These are phyloP conservation scores for Combretum micranthum DNA, from an alignment of 345 rosid species.

Conservation along the genomic window DNA sequence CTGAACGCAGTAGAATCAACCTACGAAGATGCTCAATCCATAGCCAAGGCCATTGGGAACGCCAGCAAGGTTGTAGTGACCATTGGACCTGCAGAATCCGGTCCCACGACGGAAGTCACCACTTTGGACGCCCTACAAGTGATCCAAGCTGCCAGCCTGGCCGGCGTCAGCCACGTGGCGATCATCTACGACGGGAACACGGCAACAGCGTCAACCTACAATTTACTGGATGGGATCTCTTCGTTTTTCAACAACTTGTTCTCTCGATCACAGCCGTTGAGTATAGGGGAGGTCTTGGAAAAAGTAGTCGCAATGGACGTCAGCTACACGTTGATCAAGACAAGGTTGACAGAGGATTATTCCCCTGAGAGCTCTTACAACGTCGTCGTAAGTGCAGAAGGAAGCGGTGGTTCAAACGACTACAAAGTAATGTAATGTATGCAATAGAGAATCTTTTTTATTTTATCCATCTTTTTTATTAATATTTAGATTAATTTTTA, in stretches of 20 bases:
- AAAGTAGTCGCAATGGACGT: constrained; percentile 61
- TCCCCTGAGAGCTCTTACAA: constrained; percentile 74
- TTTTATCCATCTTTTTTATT: too few species aligned
- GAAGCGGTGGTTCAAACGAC: constrained; percentile 44
- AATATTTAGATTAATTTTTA: too few species aligned
- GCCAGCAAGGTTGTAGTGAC: constrained; percentile 90
- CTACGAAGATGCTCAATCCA: constrained; percentile 60
- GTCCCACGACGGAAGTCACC: constrained; percentile 58
- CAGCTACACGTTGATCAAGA: constrained; percentile 71
- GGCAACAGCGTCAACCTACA: constrained; percentile 42
- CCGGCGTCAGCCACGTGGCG: constrained; percentile 80
- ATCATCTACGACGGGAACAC: constrained; percentile 54
- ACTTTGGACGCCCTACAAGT: constrained; percentile 68
- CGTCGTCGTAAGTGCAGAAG: constrained; percentile 73
- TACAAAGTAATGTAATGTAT: constrained; percentile 99
- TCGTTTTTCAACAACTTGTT: constrained; percentile 75
- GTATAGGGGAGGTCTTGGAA: constrained; percentile 55
- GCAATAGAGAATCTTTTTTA: constrained; percentile 40
- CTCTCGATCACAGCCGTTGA: constrained; percentile 50
- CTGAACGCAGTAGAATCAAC: constrained; percentile 83
- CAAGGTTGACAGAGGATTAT: constrained; percentile 73
- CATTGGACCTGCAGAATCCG: constrained; percentile 61
- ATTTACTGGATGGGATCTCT: constrained; percentile 70
- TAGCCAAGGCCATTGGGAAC: constrained; percentile 95
- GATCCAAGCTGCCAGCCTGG: constrained; percentile 69